Conservation (phyloP, 176 grass and related monocot genomes). For the Thalia dealbata region DNA sequence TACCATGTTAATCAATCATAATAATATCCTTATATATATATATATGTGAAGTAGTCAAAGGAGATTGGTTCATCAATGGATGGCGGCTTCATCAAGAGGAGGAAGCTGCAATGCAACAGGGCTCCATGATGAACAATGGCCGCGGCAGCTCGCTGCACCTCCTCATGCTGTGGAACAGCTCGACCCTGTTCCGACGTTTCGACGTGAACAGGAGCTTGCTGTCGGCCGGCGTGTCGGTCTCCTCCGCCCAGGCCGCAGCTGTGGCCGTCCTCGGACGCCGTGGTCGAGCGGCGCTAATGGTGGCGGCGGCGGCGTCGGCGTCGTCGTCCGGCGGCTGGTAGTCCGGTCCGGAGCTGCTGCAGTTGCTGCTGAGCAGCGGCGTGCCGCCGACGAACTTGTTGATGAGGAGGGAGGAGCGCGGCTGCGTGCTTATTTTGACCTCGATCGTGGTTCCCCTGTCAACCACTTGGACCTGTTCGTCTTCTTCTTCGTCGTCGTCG, state of each 20-base stretch:
- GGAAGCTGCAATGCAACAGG: conserved; percentile 80
- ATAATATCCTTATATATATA: too few relatives aligned
- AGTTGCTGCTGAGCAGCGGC: neutral
- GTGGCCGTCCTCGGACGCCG: conserved; percentile 49
- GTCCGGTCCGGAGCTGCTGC: neutral
- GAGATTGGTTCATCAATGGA: too few relatives aligned
- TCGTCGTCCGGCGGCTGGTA: neutral
- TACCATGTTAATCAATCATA: too few relatives aligned
- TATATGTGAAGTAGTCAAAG: too few relatives aligned
- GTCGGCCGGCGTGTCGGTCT: conserved; percentile 9
- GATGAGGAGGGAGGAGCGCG: conserved; percentile 74
- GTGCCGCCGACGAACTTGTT: too few relatives aligned
- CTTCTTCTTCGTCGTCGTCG: conserved; percentile 24
- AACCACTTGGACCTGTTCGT: conserved; percentile 77
- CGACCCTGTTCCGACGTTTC: conserved; percentile 36
- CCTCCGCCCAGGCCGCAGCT: conserved; percentile 25
- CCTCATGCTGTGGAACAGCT: conserved; percentile 64
- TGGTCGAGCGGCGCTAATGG: neutral
- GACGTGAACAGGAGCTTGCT: conserved; percentile 66
- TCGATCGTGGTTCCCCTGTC: conserved; percentile 83
- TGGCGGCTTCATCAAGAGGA: conserved; percentile 2
- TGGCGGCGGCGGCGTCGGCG: conserved; percentile 21
- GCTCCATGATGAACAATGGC: conserved; percentile 75
- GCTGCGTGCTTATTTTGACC: conserved; percentile 92
- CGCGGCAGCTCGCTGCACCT: conserved; percentile 66